Conservation (phyloP, 2,329 filamentous ascomycete genomes). For the Talaromyces amestolkiae region DNA sequence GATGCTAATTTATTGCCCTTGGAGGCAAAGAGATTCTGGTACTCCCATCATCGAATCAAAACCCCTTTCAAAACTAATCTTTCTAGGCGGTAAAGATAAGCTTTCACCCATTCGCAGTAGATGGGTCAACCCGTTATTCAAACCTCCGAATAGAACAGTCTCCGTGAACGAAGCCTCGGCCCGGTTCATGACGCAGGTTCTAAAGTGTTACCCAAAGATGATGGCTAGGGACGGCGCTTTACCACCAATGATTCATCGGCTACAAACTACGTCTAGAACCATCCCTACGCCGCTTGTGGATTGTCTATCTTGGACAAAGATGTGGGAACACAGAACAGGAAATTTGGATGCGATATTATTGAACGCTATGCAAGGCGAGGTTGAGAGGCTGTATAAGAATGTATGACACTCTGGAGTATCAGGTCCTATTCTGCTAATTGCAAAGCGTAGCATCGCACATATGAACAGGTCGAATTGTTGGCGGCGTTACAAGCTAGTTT, state of each 20-base stretch:
- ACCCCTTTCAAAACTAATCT: background rate
- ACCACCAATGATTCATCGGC: slow-evolving; percentile 1
- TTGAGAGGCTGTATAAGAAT: slow-evolving; percentile 2
- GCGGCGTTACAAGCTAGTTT: slow-evolving; percentile 1
- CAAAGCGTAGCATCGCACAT: background rate
- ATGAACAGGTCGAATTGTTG: slow-evolving; percentile 1
- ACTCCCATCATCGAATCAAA: background rate
- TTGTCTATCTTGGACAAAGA: background rate
- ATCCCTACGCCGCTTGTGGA: slow-evolving; percentile 1
- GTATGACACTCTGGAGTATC: background rate
- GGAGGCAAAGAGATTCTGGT: slow-evolving; percentile 4
- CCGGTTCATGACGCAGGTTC: slow-evolving; percentile 1
- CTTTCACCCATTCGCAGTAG: background rate
- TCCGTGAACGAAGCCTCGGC: background rate
- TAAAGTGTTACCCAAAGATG: background rate
- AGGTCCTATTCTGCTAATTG: slow-evolving; percentile 2
- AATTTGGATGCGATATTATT: background rate
- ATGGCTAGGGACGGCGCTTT: slow-evolving; percentile 3
- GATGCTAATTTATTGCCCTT: slow-evolving; percentile 4
- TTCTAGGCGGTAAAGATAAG: background rate
- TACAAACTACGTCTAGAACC: slow-evolving; percentile 1
- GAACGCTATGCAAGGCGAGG: slow-evolving; percentile 1
- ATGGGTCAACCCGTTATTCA: slow-evolving; percentile 4
- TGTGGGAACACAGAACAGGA: slow-evolving; percentile 1
- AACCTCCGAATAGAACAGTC: slow-evolving; percentile 4